phyloP scores from a whole-genome alignment of 2,329 filamentous ascomycete species.

The Sporothrix globosa region DNA sequence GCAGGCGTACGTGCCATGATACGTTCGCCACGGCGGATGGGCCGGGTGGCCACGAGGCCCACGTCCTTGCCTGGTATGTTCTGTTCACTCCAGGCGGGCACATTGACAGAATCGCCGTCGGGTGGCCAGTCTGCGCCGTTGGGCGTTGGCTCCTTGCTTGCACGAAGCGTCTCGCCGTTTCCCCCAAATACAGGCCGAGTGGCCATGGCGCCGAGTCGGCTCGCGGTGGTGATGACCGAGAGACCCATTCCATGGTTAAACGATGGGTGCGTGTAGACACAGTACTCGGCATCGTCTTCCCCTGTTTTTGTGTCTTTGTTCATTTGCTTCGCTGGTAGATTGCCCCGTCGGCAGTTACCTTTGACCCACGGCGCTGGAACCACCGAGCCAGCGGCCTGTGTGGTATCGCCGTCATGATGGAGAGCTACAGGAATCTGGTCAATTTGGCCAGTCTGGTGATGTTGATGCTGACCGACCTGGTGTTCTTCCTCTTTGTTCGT shows the following conservation, averaged over 20 bases:
- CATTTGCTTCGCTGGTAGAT: not conserved
- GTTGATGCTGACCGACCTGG: not conserved
- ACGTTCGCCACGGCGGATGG: conserved; percentile 40
- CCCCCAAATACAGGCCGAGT: conserved; percentile 13
- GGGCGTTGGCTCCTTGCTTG: not conserved
- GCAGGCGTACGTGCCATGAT: conserved; percentile 42
- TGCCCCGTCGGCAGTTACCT: not conserved
- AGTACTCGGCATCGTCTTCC: not conserved
- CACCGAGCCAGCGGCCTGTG: not conserved
- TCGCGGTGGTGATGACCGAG: conserved; percentile 26
- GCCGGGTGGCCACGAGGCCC: conserved; percentile 41
- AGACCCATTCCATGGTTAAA: conserved; percentile 19
- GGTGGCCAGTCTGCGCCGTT: conserved; percentile 2
- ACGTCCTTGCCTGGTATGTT: conserved; percentile 42
- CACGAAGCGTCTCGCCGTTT: not conserved
- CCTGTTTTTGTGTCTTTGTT: not conserved
- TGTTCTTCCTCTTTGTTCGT: not conserved
- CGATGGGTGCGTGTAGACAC: conserved; percentile 14
- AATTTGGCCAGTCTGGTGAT: not conserved
- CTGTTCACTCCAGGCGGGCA: conserved; percentile 33
- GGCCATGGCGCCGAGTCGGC: conserved; percentile 3
- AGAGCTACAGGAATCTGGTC: not conserved
- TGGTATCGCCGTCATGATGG: not conserved
- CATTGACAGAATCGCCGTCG: not conserved
- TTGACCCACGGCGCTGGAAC: conserved; percentile 4